phyloP scores from a whole-genome alignment of 1,139 yeast genomes.

The Hyphopichia khmerensis region DNA sequence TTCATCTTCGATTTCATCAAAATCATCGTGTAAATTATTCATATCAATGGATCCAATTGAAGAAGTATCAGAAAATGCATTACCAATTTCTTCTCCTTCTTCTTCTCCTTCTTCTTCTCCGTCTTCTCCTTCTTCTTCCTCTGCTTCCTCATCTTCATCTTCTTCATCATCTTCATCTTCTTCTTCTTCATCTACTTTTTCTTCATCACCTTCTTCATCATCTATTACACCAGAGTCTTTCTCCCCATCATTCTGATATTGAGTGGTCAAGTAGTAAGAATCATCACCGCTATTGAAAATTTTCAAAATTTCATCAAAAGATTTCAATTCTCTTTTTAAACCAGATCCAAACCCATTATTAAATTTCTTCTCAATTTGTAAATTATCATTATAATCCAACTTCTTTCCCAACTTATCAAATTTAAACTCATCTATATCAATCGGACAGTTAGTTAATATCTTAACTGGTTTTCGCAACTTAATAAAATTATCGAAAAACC shows the following conservation, averaged over 20 bases:
- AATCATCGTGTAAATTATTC: slow-evolving; percentile 50
- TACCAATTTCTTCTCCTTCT: slow-evolving; percentile 10
- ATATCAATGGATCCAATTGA: slow-evolving; percentile 41
- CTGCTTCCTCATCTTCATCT: slow-evolving; percentile 14
- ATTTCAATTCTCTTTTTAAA: slow-evolving; percentile 47
- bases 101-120: slow-evolving; percentile 9
- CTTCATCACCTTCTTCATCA: slow-evolving; percentile 9
- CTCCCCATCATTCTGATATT: slow-evolving; percentile 45
- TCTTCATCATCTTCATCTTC: slow-evolving; percentile 20
- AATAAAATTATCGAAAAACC: slow-evolving; percentile 30
- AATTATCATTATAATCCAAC: slow-evolving; percentile 27
- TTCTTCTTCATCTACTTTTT: slow-evolving; percentile 13
- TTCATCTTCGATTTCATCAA: slow-evolving; percentile 35
- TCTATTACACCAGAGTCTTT: slow-evolving; percentile 4
- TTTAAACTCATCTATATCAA: slow-evolving; percentile 28
- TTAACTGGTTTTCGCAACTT: slow-evolving; percentile 38
- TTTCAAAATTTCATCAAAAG: slow-evolving; percentile 45
- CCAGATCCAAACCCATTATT: slow-evolving; percentile 70
- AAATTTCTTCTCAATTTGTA: slow-evolving; percentile 57
- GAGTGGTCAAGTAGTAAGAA: slow-evolving; percentile 63
- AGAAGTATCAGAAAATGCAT: slow-evolving; percentile 8
- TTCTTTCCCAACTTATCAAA: slow-evolving; percentile 33
- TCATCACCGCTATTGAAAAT: slow-evolving; percentile 39
- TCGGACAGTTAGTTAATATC: slow-evolving; percentile 18
- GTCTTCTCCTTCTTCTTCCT: slow-evolving; percentile 11